Base-by-base conservation (phyloP, 1,139 yeast species). In the Kurtzmaniella quercitrusa region DNA sequence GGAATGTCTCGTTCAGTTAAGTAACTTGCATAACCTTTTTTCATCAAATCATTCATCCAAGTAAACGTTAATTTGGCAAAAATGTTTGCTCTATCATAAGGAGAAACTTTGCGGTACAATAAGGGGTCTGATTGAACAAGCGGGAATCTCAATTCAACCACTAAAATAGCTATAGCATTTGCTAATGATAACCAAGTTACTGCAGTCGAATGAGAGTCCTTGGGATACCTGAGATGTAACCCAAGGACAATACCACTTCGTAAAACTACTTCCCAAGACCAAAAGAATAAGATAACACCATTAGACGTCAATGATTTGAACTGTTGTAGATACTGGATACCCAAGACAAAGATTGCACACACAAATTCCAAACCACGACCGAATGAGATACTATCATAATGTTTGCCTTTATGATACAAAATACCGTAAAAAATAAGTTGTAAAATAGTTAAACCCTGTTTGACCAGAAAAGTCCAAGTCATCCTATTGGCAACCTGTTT, bases 1-100 rank as follows among this genome's bases (percentile, higher is more conserved):
- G 84, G 83, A 40, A 80, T 60, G 48, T 75, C 77, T 3, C 70
- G 68, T 25, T 73, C 69, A 27, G 73, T 74, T 12, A 73, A 62
- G 10, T 69, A 68, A 36, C 68, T 66, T 10, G 56, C 54, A 44
- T 75, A 73, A 0, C 81, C 78, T 43, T 73, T 70, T 25, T 55
- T 52, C 37, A 80, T 71, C 46, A 81, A 55, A 1, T 61, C 63
- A 51, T 79, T 78, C 82, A 81, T 77, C 83, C 84, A 79, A 5
- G 74, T 62, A 50, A 77, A 79, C 0, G 83, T 75, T 29, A 76
- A 51, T 37, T 64, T 59, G 2, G 79, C 73, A 15, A 77, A 50
- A 16, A 76, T 51, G 49, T 78, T 73, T 3, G 45, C 45, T 5
- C 31, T 33, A 31, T 43, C 45, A 38, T 34, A 43, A 4, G 43